Percentiles rank a stretch among this genome's conserved stretches.
These are phyloP conservation scores for Scedosporium aurantiacum DNA, from an alignment of 2,329 filamentous ascomycete genomes.

Conservation along the genomic window DNA sequence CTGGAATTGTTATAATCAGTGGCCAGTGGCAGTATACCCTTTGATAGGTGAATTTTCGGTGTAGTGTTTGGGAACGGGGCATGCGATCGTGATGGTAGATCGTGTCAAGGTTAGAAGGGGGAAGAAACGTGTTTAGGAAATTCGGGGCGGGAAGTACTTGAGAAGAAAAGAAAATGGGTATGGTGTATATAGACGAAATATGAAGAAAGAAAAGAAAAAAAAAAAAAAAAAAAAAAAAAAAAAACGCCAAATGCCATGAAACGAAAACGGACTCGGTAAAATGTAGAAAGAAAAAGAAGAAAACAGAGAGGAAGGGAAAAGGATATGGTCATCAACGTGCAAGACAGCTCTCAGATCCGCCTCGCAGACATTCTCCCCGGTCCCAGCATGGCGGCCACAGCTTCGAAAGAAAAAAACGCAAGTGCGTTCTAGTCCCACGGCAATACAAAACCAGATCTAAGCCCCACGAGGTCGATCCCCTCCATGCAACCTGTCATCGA, in stretches of 20 bases:
- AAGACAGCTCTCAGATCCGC: not conserved
- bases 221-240: not conserved
- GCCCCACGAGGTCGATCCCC: not conserved
- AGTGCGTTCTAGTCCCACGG: too few species aligned
- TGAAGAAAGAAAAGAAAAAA: not conserved
- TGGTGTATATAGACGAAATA: not conserved
- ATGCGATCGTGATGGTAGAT: too few species aligned
- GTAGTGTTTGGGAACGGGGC: too few species aligned
- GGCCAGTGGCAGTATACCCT: not conserved
- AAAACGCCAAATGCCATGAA: not conserved
- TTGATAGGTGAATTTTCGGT: too few species aligned
- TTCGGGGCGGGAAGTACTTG: not conserved
- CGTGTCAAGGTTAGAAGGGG: too few species aligned
- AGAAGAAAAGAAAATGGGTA: not conserved
- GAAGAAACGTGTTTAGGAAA: too few species aligned
- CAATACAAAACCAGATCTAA: too few species aligned
- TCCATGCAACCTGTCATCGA: conserved; percentile 3
- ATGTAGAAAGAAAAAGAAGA: not conserved
- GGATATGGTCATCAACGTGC: not conserved
- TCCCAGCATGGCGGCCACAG: not conserved
- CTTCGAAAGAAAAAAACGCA: not conserved
- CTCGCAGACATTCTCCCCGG: too few species aligned
- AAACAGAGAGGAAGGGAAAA: not conserved
- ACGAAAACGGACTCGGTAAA: not conserved
- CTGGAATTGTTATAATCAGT: not conserved